phyloP scores from a whole-genome alignment of 2,329 filamentous ascomycete species.

The Ciborinia camelliae region DNA sequence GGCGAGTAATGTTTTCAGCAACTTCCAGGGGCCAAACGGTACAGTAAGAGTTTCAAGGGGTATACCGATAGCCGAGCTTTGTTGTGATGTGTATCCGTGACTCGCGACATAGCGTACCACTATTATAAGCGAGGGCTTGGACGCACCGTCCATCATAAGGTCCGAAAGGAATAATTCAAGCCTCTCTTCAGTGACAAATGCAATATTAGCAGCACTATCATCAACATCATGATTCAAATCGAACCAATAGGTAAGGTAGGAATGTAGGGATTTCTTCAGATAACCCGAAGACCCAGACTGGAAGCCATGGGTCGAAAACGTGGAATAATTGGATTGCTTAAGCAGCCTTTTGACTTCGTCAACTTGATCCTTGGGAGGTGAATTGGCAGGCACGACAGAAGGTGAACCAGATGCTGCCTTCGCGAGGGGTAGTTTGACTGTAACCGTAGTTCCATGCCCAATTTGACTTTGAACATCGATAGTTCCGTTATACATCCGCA shows the following conservation, averaged over 20 bases:
- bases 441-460: conserved; percentile 51
- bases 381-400: background rate
- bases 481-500: conserved; percentile 54
- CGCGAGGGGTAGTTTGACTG: conserved; percentile 38
- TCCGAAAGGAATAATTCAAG: background rate
- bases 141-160: background rate
- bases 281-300: background rate
- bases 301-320: conserved; percentile 13
- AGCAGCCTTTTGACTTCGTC: background rate
- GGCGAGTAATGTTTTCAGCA: conserved; percentile 13
- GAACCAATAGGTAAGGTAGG: conserved; percentile 13
- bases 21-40: conserved; percentile 16
- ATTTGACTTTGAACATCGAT: conserved; percentile 55
- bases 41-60: conserved; percentile 16
- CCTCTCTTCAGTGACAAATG: conserved; percentile 11
- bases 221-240: background rate
- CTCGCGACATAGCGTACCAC: conserved; percentile 8
- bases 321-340: background rate
- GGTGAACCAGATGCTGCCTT: background rate
- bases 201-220: background rate
- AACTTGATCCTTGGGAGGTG: background rate
- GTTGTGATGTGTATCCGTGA: background rate
- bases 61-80: background rate
- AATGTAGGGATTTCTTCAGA: conserved; percentile 5
- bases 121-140: conserved; percentile 12